Conservation (phyloP, 352 stramenopile genomes). For the Globisporangium irregulare region DNA sequence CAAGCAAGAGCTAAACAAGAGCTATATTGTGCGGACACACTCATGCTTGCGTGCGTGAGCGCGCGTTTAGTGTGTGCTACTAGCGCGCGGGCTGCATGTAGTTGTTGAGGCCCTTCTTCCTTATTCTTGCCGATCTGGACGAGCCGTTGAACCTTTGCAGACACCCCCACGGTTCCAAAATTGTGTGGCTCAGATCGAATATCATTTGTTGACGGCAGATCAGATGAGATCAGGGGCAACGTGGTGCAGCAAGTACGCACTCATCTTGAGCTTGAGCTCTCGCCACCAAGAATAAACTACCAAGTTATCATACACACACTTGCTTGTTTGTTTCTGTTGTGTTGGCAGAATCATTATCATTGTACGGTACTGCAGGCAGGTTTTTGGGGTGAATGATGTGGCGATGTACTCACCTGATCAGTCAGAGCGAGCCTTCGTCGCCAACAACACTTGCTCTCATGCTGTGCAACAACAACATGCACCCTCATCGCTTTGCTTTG, state of each 20-base stretch:
- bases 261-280: neutral
- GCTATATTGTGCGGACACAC: neutral
- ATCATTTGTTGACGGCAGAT: neutral
- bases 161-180: neutral
- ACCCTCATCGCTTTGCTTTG: too few species aligned
- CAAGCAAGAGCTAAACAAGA: neutral
- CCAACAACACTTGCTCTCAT: neutral
- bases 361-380: neutral
- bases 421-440: neutral
- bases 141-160: neutral
- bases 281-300: too few species aligned
- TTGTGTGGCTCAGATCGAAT: slow-evolving; percentile 5
- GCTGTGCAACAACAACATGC: too few species aligned
- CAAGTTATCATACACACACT: neutral
- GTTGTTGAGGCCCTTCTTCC: neutral
- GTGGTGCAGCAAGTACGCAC: neutral
- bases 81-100: neutral
- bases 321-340: too few species aligned
- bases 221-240: too few species aligned
- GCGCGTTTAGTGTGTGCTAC: neutral
- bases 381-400: neutral
- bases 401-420: neutral
- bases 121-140: neutral
- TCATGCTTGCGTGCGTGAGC: neutral
- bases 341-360: neutral